Base-by-base conservation (phyloP, 345 rosid species). In the Pugionium cornutum region DNA sequence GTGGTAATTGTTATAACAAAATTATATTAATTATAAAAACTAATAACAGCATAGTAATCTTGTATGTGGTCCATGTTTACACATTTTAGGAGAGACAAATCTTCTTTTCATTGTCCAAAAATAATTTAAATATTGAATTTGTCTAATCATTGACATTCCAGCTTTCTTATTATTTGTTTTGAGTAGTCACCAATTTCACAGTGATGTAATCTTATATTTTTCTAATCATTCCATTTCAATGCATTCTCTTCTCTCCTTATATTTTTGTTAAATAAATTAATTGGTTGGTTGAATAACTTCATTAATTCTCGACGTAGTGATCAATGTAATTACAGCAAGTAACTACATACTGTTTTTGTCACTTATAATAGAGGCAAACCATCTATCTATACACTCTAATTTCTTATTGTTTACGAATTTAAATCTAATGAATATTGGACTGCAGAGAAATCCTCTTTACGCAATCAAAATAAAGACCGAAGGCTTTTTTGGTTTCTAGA, bases 51-150 rank as follows among this genome's bases (percentile, higher is more conserved):
- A 47, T 35, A 70, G 67, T 67, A 67, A 67, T 54, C 68, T 67
- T 39, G 11, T 67, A 27, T 61, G 77, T 74, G 77, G 77, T 74
- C 77, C 77, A 67, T 74, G 73, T 67, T 67, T 74, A 73, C 73
- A 73, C 64, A 73, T 53, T 73, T 73, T 73, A 74, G 73, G 77
- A 74, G 77, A 61, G 77, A 74, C 77, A 74, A 62, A 67, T 61
- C 73, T 45, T 62, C 64, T 62, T 46, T 61, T 73, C 73, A 60
- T 40, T 48, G 52, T 61, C 59, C 58, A 45, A 59, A 73, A 66
- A 60, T 58, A 7, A 40, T 7, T 39, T 2, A 27, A 53, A 33
- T 60, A 54, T 46, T 52, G 67, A 52, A 39, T 54, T 18, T 47
- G 68, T 74, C 68, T 74, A 67, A 67, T 74, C 77, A 74, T 74